Evolutionary conservation across 805 yeast species (phyloP), one percentile per base, ranked within the genome.

Genomic region (Starmerella khaoyaiensis): DNA sequence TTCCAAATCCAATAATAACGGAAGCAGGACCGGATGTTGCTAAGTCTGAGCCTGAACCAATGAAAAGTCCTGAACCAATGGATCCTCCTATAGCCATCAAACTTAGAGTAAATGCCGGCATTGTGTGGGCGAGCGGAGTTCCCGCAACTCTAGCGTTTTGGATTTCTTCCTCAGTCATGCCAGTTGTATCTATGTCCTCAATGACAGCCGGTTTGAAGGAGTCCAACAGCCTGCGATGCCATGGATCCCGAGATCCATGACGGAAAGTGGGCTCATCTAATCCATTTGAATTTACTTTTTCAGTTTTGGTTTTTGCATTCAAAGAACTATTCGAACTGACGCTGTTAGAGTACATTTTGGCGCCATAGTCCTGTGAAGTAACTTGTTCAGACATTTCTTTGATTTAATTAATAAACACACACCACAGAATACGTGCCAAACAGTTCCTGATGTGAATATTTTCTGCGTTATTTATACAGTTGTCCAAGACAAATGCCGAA

Each of bases 31-130:
- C 73, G 36, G 71, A 71, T 14, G 42, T 50, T 23, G 56, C 51
- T 28, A 72, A 57, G 8, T 72, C 61, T 20, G 58, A 51, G 33
- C 74, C 72, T 1, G 69, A 59, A 28, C 71, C 67, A 22, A 72
- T 55, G 46, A 69, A 72, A 22, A 72, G 56, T 45, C 77, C 77
- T 18, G 86, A 77, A 49, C 93, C 93, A 41, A 79, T 74, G 38
- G 86, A 76, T 35, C 86, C 82, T 40, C 84, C 84, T 39, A 79
- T 63, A 22, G 87, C 80, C 52, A 80, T 75, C 72, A 79, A 23
- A 5, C 41, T 32, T 11, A 42, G 29, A 72, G 47, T 57, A 58
- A 31, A 61, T 29, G 45, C 40, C 51, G 56, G 34, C 40, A 45
- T 33, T 7, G 46, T 32, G 37, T 44, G 69, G 51, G 37, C 65